Conservation (phyloP, 352 stramenopile genomes). For the Plasmopara halstedii region DNA sequence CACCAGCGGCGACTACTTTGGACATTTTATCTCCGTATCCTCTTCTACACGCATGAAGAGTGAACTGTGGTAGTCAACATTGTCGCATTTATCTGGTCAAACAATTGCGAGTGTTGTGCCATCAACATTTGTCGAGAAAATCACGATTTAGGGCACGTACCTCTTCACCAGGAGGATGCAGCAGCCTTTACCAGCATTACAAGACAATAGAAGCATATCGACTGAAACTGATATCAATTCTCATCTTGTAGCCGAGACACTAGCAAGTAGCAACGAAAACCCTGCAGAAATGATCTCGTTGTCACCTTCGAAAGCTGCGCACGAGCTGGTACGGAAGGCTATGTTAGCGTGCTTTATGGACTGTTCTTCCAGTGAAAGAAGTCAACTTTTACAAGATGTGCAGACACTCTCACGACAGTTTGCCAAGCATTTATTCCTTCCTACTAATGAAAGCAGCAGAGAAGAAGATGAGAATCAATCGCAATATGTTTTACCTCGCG, state of each 20-base stretch:
- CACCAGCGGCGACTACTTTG: not conserved
- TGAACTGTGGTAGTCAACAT: not conserved
- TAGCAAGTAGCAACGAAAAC: not conserved
- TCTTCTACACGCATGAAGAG: not conserved
- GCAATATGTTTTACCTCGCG: conserved; percentile 29
- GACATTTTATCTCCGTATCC: not conserved
- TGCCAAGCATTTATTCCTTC: conserved; percentile 26
- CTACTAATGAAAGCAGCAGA: conserved; percentile 8
- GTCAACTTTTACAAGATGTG: conserved; percentile 22
- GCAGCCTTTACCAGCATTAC: not conserved
- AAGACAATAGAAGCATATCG: not conserved
- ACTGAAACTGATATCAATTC: not conserved
- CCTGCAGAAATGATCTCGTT: conserved; percentile 1
- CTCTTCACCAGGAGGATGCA: not conserved
- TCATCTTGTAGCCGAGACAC: not conserved
- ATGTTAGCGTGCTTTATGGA: conserved; percentile 31
- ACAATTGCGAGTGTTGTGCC: conserved; percentile 5
- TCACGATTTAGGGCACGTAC: not conserved
- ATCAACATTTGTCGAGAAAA: conserved; percentile 12
- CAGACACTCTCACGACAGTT: conserved; percentile 28
- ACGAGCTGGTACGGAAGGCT: conserved; percentile 28
- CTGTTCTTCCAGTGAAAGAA: conserved; percentile 11
- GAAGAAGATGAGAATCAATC: conserved; percentile 13
- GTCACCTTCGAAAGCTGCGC: conserved; percentile 20
- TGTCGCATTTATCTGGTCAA: not conserved